phyloP scores from a whole-genome alignment of 2,329 filamentous ascomycete species.

The Arthroderma sp. region DNA sequence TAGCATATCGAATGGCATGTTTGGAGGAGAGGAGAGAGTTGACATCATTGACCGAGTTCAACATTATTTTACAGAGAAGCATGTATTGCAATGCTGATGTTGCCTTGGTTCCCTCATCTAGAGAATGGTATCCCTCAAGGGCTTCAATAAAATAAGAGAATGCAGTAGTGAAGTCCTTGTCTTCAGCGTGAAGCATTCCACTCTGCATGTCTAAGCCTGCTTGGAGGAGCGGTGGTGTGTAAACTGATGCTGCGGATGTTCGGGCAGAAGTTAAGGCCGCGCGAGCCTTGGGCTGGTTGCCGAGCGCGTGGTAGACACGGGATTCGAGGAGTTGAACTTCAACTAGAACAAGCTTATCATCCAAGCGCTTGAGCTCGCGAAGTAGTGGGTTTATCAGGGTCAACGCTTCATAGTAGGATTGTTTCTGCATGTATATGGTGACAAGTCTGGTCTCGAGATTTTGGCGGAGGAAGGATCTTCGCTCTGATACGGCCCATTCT shows the following conservation, averaged over 20 bases:
- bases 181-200: conserved; percentile 95
- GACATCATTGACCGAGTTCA: conserved; percentile 92
- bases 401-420: conserved; percentile 92
- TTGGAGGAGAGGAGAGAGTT: conserved; percentile 90
- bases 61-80: conserved; percentile 99
- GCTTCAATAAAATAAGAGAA: conserved; percentile 99
- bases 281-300: conserved; percentile 90
- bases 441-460: conserved; percentile 96
- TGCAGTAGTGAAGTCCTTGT: conserved; percentile 97
- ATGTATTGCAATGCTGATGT: conserved; percentile 98
- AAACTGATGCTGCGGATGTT: conserved; percentile 91
- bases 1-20: conserved; percentile 91
- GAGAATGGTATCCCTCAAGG: conserved; percentile 87
- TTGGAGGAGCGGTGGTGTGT: conserved; percentile 88
- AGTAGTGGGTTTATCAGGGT: conserved; percentile 93
- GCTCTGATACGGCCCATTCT: conserved; percentile 94
- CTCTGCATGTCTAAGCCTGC: conserved; percentile 98
- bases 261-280: conserved; percentile 88
- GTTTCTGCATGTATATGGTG: conserved; percentile 88
- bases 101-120: conserved; percentile 79
- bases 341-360: conserved; percentile 95
- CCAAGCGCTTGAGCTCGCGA: conserved; percentile 90
- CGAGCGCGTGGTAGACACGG: conserved; percentile 89
- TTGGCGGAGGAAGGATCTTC: conserved; percentile 90
- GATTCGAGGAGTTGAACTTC: conserved; percentile 97